Evolutionary conservation across 495 filamentous ascomycete species (phyloP), one percentile per base, ranked within the genome.

Genomic region (Alectoria sarmentosa): DNA sequence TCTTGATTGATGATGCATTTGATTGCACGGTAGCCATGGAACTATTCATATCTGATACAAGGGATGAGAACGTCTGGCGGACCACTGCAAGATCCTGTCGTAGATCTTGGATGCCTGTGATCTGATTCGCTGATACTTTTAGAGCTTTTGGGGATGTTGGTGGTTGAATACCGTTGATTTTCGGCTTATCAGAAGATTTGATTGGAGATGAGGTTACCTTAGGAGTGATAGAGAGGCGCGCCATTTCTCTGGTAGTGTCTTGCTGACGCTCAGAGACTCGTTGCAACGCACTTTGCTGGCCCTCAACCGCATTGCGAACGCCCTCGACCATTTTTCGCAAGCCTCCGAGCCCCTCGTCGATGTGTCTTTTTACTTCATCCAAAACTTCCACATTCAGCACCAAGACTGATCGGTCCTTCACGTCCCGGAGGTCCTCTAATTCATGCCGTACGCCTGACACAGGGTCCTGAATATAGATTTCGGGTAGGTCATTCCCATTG

Each of bases 391-490:
- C 83, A 71, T 98, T 98, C 60, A 98, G 80, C 9, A 92, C 95
- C 21, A 98, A 80, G 0, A 99, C 95, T 5, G 90, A 90, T 34
- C 92, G 86, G 73, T 99, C 93, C 75, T 95, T 97, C 64, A 99
- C 89, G 70, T 99, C 94, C n/a, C 76, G 84, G 32, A 98, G 77
- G 74, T 98, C 94, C 72, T 99, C 94, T 42, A 99, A 77, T 73
- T 98, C 94, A 73, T 99, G 91, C 28, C 94, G 89, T 32, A 97
- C 90, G 7, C 94, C 95, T 13, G 92, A 96, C 15, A 96, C 82
- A 9, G 93, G 86, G 73, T 98, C 94, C 74, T 98, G 95, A 46
- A 98, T 92, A 74, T 98, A 96, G 37, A 98, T 96, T 69, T 98
- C 94, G 0, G 94, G 94, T 37, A 98, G 79, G 70, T 98, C 94